Percentiles rank a stretch among this genome's conserved stretches.
These are phyloP conservation scores for Sungouiella thailandica DNA, from an alignment of 805 yeast species.

Conservation along the genomic window DNA sequence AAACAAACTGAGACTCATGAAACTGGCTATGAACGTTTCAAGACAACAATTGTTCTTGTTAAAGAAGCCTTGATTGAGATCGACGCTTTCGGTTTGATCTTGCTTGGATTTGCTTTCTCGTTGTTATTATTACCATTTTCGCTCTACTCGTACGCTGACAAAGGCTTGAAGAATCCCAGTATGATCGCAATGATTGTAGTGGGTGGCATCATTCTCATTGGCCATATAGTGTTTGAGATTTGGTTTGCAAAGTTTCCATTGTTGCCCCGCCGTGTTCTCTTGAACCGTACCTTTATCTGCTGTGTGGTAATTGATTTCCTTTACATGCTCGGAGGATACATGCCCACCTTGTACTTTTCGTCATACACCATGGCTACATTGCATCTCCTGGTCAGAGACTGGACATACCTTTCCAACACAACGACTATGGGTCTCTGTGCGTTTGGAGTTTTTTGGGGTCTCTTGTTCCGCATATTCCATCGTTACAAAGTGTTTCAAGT, in stretches of 20 bases:
- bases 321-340: constrained; percentile 24
- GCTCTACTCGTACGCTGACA: constrained; percentile 24
- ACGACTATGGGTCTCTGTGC: constrained; percentile 31
- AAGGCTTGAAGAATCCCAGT: constrained; percentile 33
- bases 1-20: too few relatives aligned
- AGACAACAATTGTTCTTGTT: too few relatives aligned
- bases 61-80: constrained; percentile 25
- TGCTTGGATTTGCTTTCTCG: constrained; percentile 36
- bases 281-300: constrained; percentile 33
- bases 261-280: constrained; percentile 30
- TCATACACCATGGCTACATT: constrained; percentile 29
- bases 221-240: constrained; percentile 31
- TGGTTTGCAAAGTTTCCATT: constrained; percentile 31
- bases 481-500: constrained; percentile 32
- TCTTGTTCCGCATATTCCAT: constrained; percentile 27
- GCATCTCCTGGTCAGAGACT: constrained; percentile 25
- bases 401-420: constrained; percentile 36
- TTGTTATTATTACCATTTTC: constrained; percentile 37
- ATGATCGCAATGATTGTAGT: constrained; percentile 41
- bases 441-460: constrained; percentile 35
- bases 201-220: constrained; percentile 32
- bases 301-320: constrained; percentile 29
- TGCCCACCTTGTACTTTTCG: constrained; percentile 25
- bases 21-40: too few relatives aligned
- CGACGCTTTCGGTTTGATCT: constrained; percentile 34